Percentiles rank a stretch among this genome's conserved stretches.
Evolutionary conservation across 2,329 filamentous ascomycete genomes (phyloP).

Genomic region (Elsinoe fawcettii): DNA sequence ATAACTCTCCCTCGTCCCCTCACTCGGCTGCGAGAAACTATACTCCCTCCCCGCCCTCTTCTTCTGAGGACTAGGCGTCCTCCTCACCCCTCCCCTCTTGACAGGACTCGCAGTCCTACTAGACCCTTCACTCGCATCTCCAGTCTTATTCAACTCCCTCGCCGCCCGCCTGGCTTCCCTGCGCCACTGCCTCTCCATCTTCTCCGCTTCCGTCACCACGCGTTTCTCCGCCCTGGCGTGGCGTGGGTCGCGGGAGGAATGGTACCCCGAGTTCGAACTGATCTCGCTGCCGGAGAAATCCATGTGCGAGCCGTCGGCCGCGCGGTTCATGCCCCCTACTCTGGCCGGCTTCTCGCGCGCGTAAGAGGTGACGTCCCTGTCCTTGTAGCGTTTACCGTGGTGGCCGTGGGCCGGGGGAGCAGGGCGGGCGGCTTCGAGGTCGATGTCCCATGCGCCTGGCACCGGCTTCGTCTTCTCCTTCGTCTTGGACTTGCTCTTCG

Average conservation of each 20-base stretch:
- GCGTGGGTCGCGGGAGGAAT: neutral
- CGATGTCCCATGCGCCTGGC: neutral
- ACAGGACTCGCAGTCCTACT: slow-evolving; percentile 2
- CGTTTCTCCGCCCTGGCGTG: slow-evolving; percentile 34
- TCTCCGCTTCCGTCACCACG: slow-evolving; percentile 32
- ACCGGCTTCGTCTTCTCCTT: neutral
- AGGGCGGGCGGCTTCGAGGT: slow-evolving; percentile 6
- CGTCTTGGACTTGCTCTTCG: neutral
- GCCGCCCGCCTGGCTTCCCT: slow-evolving; percentile 34
- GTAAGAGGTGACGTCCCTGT: slow-evolving; percentile 67
- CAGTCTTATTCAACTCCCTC: slow-evolving; percentile 29
- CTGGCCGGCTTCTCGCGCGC: slow-evolving; percentile 77
- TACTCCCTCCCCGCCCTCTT: slow-evolving; percentile 11
- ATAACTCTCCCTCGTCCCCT: slow-evolving; percentile 7
- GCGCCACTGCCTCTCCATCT: slow-evolving; percentile 34
- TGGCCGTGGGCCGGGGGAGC: neutral
- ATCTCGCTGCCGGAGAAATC: slow-evolving; percentile 62
- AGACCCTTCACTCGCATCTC: slow-evolving; percentile 19
- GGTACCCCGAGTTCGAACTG: neutral
- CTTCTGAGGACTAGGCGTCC: slow-evolving; percentile 11
- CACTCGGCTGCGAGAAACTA: neutral
- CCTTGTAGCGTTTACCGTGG: slow-evolving; percentile 47
- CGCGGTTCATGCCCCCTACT: slow-evolving; percentile 81
- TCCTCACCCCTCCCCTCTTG: slow-evolving; percentile 8
- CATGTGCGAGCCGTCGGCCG: slow-evolving; percentile 70